Evolutionary conservation across 257 asterid species (phyloP), one percentile per base, ranked within the genome.

Genomic region (Nyctanthes arbortristis): DNA sequence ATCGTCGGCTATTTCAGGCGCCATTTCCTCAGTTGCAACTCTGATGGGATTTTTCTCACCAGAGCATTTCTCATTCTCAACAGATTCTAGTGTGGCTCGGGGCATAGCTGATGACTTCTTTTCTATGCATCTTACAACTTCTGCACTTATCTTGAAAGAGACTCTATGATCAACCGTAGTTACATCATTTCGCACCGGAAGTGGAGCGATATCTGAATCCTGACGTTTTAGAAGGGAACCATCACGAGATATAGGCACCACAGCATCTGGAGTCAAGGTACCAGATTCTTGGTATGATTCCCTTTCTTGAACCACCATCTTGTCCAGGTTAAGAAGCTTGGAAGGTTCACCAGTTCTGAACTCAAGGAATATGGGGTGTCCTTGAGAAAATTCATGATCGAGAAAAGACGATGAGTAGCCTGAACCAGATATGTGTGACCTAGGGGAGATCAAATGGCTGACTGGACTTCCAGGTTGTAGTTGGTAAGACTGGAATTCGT

Each of bases 381-480:
- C 87, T 6, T 77, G 73, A 59, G 74, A 76, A 70, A 74, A 79
- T 64, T 89, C 96, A 11, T 72, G 79, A 75, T 90, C 95, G 12
- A 76, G 90, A 36, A 93, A 85, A 49, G 99, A 97, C 5, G 99
- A 91, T 4, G 92, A 84, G 24, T 96, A 87, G 73, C 97, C 97
- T 33, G 98, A 89, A 33, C 87, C 89, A 29, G 96, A 91, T 9
- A 89, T 85, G 72, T 91, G 97, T 3, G 96, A 90, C 80, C 92
- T 62, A 3, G 97, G 97, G 3, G 97, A 93, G 84, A 93, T 87
- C 85, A 93, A 81, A 77, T 87, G 95, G 84, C 97, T 87, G 65
- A 89, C 87, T 24, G 97, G 98, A 78, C 97, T 90, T 54, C 98
- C 98, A 12, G 96, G 99, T 69, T 93, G 95, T 71, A 93, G 93